Percentiles rank a stretch among this genome's conserved stretches.
Conservation (phyloP, 768 basidiomycete genomes). For the Mycena haematopus region DNA sequence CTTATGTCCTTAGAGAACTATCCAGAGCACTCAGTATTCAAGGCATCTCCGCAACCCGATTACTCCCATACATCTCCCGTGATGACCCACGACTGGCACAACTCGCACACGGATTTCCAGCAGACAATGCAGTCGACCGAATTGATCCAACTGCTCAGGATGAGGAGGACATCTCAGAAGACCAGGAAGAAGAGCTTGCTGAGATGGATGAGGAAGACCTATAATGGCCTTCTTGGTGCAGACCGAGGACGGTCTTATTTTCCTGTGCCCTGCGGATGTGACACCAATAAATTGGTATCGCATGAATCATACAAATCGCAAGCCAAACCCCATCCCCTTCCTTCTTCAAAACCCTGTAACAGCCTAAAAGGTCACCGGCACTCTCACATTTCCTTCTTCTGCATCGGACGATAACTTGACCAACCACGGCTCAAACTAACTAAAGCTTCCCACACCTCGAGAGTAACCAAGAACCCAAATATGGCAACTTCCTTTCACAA, state of each 20-base stretch:
- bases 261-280: not conserved
- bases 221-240: not conserved
- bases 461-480: no score
- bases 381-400: no score
- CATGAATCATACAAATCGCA: no score
- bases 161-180: not conserved
- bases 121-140: not conserved
- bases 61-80: slow-evolving; percentile 3
- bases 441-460: no score
- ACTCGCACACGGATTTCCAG: not conserved
- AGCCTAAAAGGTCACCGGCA: no score
- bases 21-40: slow-evolving; percentile 9
- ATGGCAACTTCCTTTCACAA: no score
- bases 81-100: not conserved
- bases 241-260: not conserved
- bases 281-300: not conserved
- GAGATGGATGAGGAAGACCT: not conserved
- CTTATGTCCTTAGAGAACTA: slow-evolving; percentile 10
- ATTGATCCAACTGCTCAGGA: not conserved
- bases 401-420: no score
- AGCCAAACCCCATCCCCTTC: no score
- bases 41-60: not conserved
- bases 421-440: no score
- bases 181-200: not conserved
- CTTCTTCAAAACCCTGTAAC: no score